Percentiles rank a stretch among this genome's conserved stretches.
Evolutionary conservation across 768 basidiomycete species (phyloP).

Genomic region (Kwoniella europaea): DNA sequence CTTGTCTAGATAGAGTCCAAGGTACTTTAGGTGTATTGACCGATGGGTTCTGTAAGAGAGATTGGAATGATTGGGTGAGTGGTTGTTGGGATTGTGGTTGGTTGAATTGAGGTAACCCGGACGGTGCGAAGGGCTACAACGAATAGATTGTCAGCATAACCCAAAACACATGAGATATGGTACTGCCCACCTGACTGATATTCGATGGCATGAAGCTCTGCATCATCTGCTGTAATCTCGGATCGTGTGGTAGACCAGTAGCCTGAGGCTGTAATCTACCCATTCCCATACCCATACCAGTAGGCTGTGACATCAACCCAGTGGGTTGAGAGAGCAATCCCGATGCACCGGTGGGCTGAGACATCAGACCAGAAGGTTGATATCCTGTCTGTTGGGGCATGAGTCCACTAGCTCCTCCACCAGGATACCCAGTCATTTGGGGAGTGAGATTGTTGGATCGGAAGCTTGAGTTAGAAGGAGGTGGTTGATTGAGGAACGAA

Average conservation of each 20-base stretch:
- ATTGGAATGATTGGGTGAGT: conserved; percentile 85
- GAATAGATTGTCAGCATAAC: conserved; percentile 12
- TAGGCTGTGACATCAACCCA: conserved; percentile 31
- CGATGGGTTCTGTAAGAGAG: conserved; percentile 76
- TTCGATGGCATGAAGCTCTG: conserved; percentile 81
- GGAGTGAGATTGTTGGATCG: conserved; percentile 48
- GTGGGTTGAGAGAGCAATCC: conserved; percentile 48
- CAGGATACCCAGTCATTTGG: conserved; percentile 42
- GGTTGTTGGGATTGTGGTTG: conserved; percentile 62
- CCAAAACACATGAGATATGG: too few relatives aligned
- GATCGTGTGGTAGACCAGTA: conserved; percentile 62
- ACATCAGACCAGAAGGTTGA: conserved; percentile 37
- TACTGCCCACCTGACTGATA: conserved; percentile 43
- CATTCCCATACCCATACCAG: conserved; percentile 34
- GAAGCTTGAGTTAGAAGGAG: conserved; percentile 29
- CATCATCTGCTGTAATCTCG: conserved; percentile 85
- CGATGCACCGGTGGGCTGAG: conserved; percentile 38
- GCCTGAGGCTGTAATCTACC: conserved; percentile 48
- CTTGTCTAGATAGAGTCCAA: conserved; percentile 83
- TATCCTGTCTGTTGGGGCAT: conserved; percentile 43
- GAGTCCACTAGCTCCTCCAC: conserved; percentile 33
- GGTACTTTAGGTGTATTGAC: conserved; percentile 72
- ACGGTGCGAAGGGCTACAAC: conserved; percentile 52
- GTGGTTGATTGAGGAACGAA: conserved; percentile 49
- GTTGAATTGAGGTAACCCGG: conserved; percentile 67